Evolutionary conservation across 1,284 basidiomycete species (phyloP).

Genomic region (Cryptococcus sp.): DNA sequence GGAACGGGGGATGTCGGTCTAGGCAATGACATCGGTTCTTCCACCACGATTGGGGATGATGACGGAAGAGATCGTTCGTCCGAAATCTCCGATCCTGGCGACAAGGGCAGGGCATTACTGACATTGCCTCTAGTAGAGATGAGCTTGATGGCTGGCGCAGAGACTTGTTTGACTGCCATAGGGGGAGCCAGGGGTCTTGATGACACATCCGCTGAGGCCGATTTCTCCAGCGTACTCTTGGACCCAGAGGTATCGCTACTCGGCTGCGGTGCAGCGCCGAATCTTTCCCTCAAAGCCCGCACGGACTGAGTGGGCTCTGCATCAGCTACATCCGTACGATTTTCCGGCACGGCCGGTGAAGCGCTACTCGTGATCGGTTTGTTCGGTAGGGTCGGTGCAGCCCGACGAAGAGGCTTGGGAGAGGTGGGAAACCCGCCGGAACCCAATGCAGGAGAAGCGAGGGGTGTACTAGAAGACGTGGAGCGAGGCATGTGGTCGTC

Average conservation of each 20-base stretch:
- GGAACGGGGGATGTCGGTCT: slow-evolving; percentile 10
- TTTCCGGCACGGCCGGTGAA: slow-evolving; percentile 15
- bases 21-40: no score
- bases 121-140: slow-evolving; percentile 18
- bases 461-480: neutral
- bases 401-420: slow-evolving; percentile 10
- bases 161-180: slow-evolving; percentile 7
- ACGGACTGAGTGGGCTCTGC: slow-evolving; percentile 17
- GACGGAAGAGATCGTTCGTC: neutral
- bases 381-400: slow-evolving; percentile 15
- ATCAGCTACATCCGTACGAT: slow-evolving; percentile 10
- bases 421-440: neutral
- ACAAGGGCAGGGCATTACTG: slow-evolving; percentile 3
- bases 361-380: slow-evolving; percentile 9
- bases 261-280: slow-evolving; percentile 6
- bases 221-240: slow-evolving; percentile 6
- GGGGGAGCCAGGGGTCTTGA: neutral
- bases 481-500: neutral
- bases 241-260: slow-evolving; percentile 8
- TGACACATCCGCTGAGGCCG: slow-evolving; percentile 6
- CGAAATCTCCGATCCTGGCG: neutral
- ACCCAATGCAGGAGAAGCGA: neutral
- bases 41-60: no score
- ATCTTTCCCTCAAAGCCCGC: slow-evolving; percentile 29
- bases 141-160: slow-evolving; percentile 18